These are phyloP conservation scores for Thielaviopsis euricoi DNA, from an alignment of 2,329 filamentous ascomycete genomes.

Conservation along the genomic window DNA sequence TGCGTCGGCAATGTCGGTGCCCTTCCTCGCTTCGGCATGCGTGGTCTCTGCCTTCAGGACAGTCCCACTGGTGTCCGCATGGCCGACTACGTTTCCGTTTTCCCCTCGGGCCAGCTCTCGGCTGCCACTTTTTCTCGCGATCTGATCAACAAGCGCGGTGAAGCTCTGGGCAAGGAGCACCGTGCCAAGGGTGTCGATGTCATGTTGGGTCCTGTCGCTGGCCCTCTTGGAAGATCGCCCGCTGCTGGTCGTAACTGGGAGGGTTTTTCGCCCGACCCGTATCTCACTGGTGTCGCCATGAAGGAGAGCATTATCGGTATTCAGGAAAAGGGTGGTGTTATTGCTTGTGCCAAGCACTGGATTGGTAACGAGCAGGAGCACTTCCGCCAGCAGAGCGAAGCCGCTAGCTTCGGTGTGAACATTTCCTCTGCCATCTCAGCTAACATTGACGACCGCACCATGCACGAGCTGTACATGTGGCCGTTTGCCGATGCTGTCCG, in stretches of 20 bases:
- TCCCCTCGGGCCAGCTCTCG: slow-evolving; percentile 60
- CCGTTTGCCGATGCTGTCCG: slow-evolving; percentile 58
- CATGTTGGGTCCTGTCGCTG: slow-evolving; percentile 36
- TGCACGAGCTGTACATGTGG: slow-evolving; percentile 66
- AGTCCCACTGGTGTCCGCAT: slow-evolving; percentile 66
- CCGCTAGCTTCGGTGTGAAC: slow-evolving; percentile 36
- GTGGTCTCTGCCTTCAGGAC: slow-evolving; percentile 71
- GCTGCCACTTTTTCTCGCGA: slow-evolving; percentile 69
- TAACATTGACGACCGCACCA: slow-evolving; percentile 54
- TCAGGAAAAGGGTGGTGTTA: slow-evolving; percentile 64
- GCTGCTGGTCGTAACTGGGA: slow-evolving; percentile 46
- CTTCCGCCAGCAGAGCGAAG: slow-evolving; percentile 48
- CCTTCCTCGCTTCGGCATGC: slow-evolving; percentile 53
- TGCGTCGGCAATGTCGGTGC: slow-evolving; percentile 66
- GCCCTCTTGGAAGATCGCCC: slow-evolving; percentile 30
- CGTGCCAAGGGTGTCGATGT: slow-evolving; percentile 63
- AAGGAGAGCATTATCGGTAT: slow-evolving; percentile 63
- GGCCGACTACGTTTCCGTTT: slow-evolving; percentile 66
- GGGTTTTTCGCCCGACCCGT: slow-evolving; percentile 54
- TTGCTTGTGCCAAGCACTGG: slow-evolving; percentile 70
- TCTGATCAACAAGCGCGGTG: slow-evolving; percentile 40
- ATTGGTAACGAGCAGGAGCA: slow-evolving; percentile 65
- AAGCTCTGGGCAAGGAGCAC: slow-evolving; percentile 42
- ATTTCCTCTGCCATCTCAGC: slow-evolving; percentile 43
- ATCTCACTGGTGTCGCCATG: slow-evolving; percentile 55